phyloP scores from a whole-genome alignment of 768 basidiomycete species.

The Tephrocybe sp. region DNA sequence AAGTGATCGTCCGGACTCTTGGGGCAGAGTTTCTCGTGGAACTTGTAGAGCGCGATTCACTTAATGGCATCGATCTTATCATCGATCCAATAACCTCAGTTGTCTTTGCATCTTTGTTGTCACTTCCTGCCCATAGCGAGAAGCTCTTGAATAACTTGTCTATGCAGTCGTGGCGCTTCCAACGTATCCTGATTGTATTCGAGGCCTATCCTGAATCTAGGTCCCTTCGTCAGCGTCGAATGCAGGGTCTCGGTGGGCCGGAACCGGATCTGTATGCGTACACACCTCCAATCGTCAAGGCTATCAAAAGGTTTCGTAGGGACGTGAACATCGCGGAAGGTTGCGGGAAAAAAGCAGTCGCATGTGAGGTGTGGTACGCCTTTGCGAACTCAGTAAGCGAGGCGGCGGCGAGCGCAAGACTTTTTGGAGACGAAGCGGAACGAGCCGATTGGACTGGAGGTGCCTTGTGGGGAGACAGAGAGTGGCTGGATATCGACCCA shows the following conservation, averaged over 20 bases:
- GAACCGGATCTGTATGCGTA: constrained; percentile 45
- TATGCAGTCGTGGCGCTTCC: constrained; percentile 63
- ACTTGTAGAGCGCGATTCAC: constrained; percentile 63
- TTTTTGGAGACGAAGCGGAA: constrained; percentile 61
- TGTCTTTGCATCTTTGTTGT: constrained; percentile 36
- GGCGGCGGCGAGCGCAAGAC: constrained; percentile 53
- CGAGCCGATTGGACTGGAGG: constrained; percentile 40
- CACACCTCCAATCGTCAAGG: constrained; percentile 67
- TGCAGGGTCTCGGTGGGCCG: neutral
- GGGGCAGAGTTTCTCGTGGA: constrained; percentile 47
- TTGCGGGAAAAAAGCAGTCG: constrained; percentile 46
- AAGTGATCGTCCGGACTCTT: constrained; percentile 54
- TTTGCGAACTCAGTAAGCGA: constrained; percentile 64
- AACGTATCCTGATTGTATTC: constrained; percentile 56
- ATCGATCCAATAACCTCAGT: constrained; percentile 58
- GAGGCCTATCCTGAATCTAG: constrained; percentile 60
- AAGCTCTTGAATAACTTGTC: constrained; percentile 44
- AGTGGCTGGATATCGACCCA: constrained; percentile 61
- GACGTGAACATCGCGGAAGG: constrained; percentile 64
- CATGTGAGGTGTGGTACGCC: constrained; percentile 48
- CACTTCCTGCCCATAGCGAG: constrained; percentile 42
- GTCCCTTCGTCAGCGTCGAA: constrained; percentile 24
- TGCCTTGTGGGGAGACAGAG: constrained; percentile 56
- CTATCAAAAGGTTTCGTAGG: constrained; percentile 66
- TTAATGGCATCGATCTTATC: constrained; percentile 65